Evolutionary conservation across 768 basidiomycete genomes (phyloP), one percentile per base, ranked within the genome.

Genomic region (Chalciporus piperatus): DNA sequence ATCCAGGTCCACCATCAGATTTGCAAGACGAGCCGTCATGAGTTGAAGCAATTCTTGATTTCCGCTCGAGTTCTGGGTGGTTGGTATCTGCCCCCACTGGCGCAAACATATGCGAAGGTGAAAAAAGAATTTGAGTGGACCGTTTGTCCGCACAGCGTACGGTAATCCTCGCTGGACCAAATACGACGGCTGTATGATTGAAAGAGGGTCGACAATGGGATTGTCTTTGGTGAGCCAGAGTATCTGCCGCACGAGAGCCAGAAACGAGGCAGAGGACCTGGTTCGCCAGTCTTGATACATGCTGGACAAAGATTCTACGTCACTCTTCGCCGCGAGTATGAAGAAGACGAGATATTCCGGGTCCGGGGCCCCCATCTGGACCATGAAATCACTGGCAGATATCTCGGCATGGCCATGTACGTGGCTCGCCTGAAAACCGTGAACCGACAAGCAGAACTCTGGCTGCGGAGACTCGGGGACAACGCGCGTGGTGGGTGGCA

Each of bases 141-240:
- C 69, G 55, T 89, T 84, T 22, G 78, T 79, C 22, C 93, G 87
- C 44, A 92, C 64, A 32, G 74, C 64, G 41, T 86, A 79, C 8
- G 89, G 86, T 9, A 76, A 67, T 5, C 91, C 91, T 41, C 76
- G 80, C 62, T 90, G 90, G 22, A 94, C 81, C 30, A 95, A 76
- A 62, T 82, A 91, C 3, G 91, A 92, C 6, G 90, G 88, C 43
- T 92, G 89, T 27, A 84, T 89, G 28, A 88, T 82, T 19, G 92
- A 92, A 13, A 91, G 74, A 8, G 89, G 87, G 62, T 93, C 89
- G 7, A 89, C 74, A 25, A 82, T 69, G 3, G 80, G 63, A 20
- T 75, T 69, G 27, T 78, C 69, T 25, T 71, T 69, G n/a, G 84
- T 82, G 46, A 70, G 70, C 51, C 69, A 63, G 45, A 89, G 71